phyloP scores from a whole-genome alignment of 352 stramenopile species.

The Globisporangium cylindrosporum region DNA sequence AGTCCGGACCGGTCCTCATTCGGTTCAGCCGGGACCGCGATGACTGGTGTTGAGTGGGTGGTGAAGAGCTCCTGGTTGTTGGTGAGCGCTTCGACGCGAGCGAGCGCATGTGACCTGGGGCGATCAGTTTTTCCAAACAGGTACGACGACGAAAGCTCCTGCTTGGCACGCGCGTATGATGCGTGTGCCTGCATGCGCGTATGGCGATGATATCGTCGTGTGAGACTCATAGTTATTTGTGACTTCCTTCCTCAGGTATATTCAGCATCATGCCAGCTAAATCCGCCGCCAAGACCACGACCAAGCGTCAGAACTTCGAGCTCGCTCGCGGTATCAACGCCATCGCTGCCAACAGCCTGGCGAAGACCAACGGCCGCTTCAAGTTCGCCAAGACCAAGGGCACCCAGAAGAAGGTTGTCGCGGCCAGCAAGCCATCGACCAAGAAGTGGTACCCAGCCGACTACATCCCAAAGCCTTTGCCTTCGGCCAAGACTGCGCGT shows the following conservation, averaged over 20 bases:
- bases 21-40: slow-evolving; percentile 4
- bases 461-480: slow-evolving; percentile 71
- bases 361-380: slow-evolving; percentile 54
- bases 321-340: slow-evolving; percentile 79
- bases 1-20: neutral
- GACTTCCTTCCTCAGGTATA: slow-evolving; percentile 32
- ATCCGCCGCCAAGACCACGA: slow-evolving; percentile 40
- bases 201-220: neutral
- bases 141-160: slow-evolving; percentile 24
- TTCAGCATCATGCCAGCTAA: slow-evolving; percentile 40
- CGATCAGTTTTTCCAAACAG: slow-evolving; percentile 61
- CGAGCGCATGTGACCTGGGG: neutral
- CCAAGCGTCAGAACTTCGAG: slow-evolving; percentile 62
- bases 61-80: slow-evolving; percentile 11
- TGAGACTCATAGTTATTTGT: neutral
- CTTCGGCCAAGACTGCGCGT: slow-evolving; percentile 72
- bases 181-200: neutral
- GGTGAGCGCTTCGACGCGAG: neutral
- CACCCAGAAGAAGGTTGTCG: slow-evolving; percentile 58
- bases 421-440: slow-evolving; percentile 39
- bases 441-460: slow-evolving; percentile 80
- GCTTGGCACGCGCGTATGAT: too few species aligned
- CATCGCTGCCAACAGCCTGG: slow-evolving; percentile 64
- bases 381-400: slow-evolving; percentile 58
- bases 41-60: slow-evolving; percentile 14